These are phyloP conservation scores for Cladosporium sp. DNA, from an alignment of 2,329 filamentous ascomycete species.

Conservation along the genomic window DNA sequence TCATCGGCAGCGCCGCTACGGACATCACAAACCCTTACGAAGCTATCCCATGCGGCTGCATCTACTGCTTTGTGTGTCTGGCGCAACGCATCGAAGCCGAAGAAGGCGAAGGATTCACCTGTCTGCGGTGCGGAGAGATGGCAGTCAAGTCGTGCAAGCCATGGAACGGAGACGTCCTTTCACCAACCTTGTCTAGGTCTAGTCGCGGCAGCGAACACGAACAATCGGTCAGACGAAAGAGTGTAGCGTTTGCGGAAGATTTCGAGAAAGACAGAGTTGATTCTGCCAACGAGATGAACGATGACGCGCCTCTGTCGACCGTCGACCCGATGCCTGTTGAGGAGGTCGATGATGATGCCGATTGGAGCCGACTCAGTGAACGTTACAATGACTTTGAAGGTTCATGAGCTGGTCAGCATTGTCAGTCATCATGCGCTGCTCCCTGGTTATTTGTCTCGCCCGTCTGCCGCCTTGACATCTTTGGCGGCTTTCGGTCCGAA, in stretches of 20 bases:
- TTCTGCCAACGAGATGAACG: constrained; percentile 12
- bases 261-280: constrained; percentile 23
- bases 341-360: constrained; percentile 9
- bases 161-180: constrained; percentile 77
- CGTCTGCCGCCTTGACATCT: no score
- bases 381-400: background rate
- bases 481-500: constrained; percentile 8
- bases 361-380: constrained; percentile 3
- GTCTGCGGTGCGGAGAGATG: constrained; percentile 78
- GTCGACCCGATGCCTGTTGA: constrained; percentile 13
- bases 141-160: constrained; percentile 78
- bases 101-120: constrained; percentile 91
- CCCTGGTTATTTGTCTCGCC: no score
- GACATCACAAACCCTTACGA: constrained; percentile 97
- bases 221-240: constrained; percentile 24
- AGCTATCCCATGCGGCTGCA: constrained; percentile 77
- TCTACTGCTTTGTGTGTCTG: constrained; percentile 97
- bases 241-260: constrained; percentile 29
- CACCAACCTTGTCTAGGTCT: background rate
- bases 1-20: constrained; percentile 81
- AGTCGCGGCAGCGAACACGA: constrained; percentile 47
- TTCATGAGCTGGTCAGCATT: background rate
- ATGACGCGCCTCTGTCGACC: constrained; percentile 4
- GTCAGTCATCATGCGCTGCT: no score
- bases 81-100: constrained; percentile 84